Evolutionary conservation across 768 basidiomycete species (phyloP).

Genomic region (Basidioascus undulatus): DNA sequence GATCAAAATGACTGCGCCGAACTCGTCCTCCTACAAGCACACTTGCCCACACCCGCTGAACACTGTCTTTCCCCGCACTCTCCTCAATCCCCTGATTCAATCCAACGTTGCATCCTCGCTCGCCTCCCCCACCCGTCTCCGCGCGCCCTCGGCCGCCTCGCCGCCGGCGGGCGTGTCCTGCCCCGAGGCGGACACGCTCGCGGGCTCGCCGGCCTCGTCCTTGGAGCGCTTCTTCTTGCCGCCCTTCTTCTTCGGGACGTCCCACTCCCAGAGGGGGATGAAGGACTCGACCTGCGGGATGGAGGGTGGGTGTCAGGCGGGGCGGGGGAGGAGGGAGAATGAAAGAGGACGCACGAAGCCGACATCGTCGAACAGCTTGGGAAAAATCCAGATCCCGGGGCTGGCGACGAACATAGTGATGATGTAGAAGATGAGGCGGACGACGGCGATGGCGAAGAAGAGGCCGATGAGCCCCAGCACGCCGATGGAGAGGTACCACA

Average conservation of each 20-base stretch:
- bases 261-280: conserved; percentile 93
- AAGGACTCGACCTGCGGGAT: conserved; percentile 68
- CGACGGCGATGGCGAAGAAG: conserved; percentile 73
- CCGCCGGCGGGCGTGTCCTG: background rate
- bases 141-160: too few species aligned
- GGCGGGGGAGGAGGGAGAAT: background rate
- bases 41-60: too few species aligned
- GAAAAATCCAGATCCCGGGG: conserved; percentile 98
- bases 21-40: too few species aligned
- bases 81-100: too few species aligned
- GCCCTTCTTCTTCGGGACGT: conserved; percentile 47
- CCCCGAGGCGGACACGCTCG: conserved; percentile 3
- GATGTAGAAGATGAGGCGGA: conserved; percentile 80
- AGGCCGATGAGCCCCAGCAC: conserved; percentile 68
- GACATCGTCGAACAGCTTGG: conserved; percentile 88
- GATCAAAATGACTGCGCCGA: too few species aligned
- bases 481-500: conserved; percentile 79
- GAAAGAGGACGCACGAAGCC: conserved; percentile 54
- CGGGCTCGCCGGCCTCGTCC: conserved; percentile 3
- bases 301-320: background rate
- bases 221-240: conserved; percentile 32
- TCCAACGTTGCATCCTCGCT: too few species aligned
- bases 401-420: conserved; percentile 63
- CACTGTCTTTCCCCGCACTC: too few species aligned
- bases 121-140: too few species aligned